These are phyloP conservation scores for Mycena polygramma DNA, from an alignment of 768 basidiomycete species.

Conservation along the genomic window DNA sequence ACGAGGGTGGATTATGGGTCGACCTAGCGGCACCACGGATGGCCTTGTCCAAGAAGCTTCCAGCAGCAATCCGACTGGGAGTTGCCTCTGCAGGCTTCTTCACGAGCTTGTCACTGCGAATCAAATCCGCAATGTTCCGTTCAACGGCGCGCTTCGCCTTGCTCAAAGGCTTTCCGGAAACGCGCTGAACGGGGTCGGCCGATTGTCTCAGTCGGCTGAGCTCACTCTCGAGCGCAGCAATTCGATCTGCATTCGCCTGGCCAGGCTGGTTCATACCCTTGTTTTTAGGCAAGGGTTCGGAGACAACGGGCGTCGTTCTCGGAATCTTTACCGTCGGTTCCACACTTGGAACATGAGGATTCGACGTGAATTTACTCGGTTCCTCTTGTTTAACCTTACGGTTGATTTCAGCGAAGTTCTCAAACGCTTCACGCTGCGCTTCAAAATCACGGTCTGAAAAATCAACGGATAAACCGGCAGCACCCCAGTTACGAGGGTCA, in stretches of 20 bases:
- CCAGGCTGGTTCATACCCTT: not conserved
- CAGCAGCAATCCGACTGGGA: conserved; percentile 11
- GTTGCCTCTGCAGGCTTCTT: conserved; percentile 4
- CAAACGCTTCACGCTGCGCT: conserved; percentile 1
- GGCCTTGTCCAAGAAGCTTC: conserved; percentile 16
- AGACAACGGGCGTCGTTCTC: not conserved
- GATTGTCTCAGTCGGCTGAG: conserved; percentile 16
- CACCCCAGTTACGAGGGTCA: conserved; percentile 16
- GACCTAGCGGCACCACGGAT: conserved; percentile 4
- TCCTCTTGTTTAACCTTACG: conserved; percentile 11
- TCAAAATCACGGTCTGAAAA: conserved; percentile 4
- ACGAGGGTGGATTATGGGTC: conserved; percentile 1
- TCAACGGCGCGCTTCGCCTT: conserved; percentile 1
- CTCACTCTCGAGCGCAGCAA: conserved; percentile 1
- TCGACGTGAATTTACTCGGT: not conserved
- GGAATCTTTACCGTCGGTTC: not conserved
- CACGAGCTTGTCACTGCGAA: not conserved
- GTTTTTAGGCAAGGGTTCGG: not conserved
- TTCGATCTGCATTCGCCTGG: conserved; percentile 4
- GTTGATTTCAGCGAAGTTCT: conserved; percentile 2
- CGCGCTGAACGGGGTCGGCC: not conserved
- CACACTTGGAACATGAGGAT: not conserved
- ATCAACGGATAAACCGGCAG: not conserved
- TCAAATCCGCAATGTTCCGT: conserved; percentile 10
- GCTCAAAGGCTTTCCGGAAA: not conserved